Base-by-base conservation (phyloP, 2,329 filamentous ascomycete genomes). In the Aspergillus cejpii region DNA sequence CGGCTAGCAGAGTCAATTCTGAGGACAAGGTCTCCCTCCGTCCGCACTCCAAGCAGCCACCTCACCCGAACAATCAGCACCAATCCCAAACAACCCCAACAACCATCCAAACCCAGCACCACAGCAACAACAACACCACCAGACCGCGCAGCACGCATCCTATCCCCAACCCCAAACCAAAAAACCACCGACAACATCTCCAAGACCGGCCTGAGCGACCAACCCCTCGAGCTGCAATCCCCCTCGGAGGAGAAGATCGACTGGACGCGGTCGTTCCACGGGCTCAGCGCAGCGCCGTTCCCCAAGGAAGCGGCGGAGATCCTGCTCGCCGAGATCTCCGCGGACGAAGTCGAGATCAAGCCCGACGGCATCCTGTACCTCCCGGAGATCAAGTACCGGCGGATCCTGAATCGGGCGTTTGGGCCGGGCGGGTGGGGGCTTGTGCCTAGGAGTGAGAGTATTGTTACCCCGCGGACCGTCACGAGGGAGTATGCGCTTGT, bases 281-380 rank as follows among this genome's bases (percentile, higher is more conserved):
- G 87, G 10, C 78, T 95, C 14, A 84, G 83, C 27, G 75, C 77
- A 0, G 73, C 74, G 26, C 77, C 87, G 0, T 94, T 95, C 66
- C 73, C 81, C 3, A 71, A 80, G 37, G 83, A 89, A 66, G 78
- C 84, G 42, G 76, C 79, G 7, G 75, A 80, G 12, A 76, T 87
- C 15, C 75, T 96, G 37, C 77, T 85, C 50, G 74, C 78, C 45
- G 81, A 83, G 1, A 65, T 94, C 10, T 71, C 80, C 43, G 70
- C 78, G 0, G 77, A 83, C 38, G 91, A 97, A 68, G 83, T 98
- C 44, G 92, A 98, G 73, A 85, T 98, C 63, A 98, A 98, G 74
- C 91, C 92, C 24, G 92, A 98, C 71, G 92, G 92, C 26, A 91
- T 98, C 56, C 74, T 97, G 48, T 98, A 97, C 66, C 74, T 98